A percentile compares a stretch with the other conserved stretches of the same genome.
Evolutionary conservation across 2,329 filamentous ascomycete genomes (phyloP).

Genomic region (Alternaria rosae): DNA sequence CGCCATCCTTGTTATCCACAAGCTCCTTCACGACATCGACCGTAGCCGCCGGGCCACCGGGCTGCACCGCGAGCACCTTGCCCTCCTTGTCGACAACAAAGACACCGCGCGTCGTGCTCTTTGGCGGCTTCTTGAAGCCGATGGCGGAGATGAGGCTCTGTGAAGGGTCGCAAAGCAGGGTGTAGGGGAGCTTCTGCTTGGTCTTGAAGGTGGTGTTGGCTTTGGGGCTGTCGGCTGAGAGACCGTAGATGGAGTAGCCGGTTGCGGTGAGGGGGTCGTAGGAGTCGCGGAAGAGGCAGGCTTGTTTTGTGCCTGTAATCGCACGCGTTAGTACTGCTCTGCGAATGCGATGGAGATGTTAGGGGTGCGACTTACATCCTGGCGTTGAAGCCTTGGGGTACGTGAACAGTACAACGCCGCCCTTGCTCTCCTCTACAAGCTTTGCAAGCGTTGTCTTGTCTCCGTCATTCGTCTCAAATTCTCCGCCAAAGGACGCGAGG

Average conservation of each 20-base stretch:
- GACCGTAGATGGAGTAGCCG: conserved; percentile 86
- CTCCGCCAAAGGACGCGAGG: conserved; percentile 66
- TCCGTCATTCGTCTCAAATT: conserved; percentile 87
- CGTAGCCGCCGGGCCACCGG: conserved; percentile 79
- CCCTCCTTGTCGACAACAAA: conserved; percentile 85
- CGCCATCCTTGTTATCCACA: conserved; percentile 49
- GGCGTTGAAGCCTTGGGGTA: conserved; percentile 95
- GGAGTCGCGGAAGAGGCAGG: conserved; percentile 88
- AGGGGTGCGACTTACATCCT: conserved; percentile 73
- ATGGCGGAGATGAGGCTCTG: conserved; percentile 81
- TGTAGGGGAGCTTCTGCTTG: conserved; percentile 88
- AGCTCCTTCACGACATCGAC: conserved; percentile 78
- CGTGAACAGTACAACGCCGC: conserved; percentile 90
- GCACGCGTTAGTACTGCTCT: conserved; percentile 17
- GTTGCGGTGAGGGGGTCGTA: conserved; percentile 77
- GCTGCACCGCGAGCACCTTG: conserved; percentile 76
- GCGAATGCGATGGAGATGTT: background rate
- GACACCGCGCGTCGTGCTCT: conserved; percentile 83
- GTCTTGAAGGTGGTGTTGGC: conserved; percentile 91
- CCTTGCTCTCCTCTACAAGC: conserved; percentile 82
- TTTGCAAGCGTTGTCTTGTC: conserved; percentile 78
- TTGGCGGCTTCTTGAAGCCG: conserved; percentile 85
- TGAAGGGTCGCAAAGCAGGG: conserved; percentile 82
- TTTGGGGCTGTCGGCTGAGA: conserved; percentile 87
- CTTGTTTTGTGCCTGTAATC: conserved; percentile 83